Conservation (phyloP, 257 asterid genomes). For the Mitragyna speciosa region DNA sequence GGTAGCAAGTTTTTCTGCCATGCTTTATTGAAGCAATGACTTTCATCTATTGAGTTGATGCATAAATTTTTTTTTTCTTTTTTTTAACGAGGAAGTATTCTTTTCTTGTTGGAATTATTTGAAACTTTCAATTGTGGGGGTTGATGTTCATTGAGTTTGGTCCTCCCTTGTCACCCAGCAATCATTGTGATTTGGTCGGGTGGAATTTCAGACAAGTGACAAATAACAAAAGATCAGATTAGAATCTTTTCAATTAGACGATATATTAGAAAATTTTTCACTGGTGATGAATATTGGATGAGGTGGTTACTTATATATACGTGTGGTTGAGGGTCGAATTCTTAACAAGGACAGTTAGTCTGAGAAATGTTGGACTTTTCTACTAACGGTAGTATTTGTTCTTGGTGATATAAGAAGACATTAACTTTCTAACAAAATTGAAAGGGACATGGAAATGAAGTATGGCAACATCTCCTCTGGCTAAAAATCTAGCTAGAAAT, state of each 20-base stretch:
- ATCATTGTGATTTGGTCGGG: slow-evolving; percentile 15
- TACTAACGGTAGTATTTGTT: too few species aligned
- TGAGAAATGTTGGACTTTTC: neutral
- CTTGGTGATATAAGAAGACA: too few species aligned
- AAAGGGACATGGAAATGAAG: too few species aligned
- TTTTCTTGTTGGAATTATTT: neutral
- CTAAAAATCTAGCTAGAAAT: too few species aligned
- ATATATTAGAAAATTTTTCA: neutral
- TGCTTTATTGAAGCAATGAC: neutral
- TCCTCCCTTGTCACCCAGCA: slow-evolving; percentile 18
- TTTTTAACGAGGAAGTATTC: neutral
- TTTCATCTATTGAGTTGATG: neutral
- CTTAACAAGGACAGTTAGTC: neutral
- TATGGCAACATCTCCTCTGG: too few species aligned
- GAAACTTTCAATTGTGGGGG: neutral
- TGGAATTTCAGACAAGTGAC: neutral
- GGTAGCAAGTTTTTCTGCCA: neutral
- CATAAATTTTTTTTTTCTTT: neutral
- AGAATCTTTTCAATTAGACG: neutral
- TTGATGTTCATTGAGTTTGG: slow-evolving; percentile 10
- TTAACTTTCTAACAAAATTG: too few species aligned
- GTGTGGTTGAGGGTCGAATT: neutral
- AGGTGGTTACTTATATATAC: neutral
- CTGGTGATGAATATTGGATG: neutral
- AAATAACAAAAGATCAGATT: neutral